Evolutionary conservation across 768 basidiomycete genomes (phyloP).

Genomic region (Imleria badia): DNA sequence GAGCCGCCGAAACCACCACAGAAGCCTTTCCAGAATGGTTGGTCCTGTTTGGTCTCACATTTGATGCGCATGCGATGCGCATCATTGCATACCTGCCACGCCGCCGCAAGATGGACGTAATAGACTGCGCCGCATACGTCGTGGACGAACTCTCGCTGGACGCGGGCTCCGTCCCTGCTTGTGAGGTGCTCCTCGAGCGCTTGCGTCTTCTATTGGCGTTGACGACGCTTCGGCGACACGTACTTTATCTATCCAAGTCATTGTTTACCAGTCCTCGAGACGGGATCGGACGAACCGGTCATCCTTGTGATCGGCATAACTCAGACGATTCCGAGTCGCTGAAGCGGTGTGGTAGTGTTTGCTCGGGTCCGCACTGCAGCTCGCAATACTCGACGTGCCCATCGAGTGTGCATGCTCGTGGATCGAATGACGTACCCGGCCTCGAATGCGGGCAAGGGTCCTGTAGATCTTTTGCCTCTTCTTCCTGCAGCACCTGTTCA

Average conservation of each 20-base stretch:
- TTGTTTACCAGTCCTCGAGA: slow-evolving; percentile 6
- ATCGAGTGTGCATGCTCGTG: slow-evolving; percentile 5
- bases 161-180: neutral
- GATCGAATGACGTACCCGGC: neutral
- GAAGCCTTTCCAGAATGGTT: slow-evolving; percentile 27
- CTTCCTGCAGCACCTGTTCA: slow-evolving; percentile 26
- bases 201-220: slow-evolving; percentile 23
- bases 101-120: slow-evolving; percentile 1
- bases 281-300: neutral
- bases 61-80: slow-evolving; percentile 14
- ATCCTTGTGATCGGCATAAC: neutral
- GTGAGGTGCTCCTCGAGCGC: slow-evolving; percentile 13
- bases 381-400: slow-evolving; percentile 28
- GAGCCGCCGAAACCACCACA: neutral
- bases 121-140: slow-evolving; percentile 14
- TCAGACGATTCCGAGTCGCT: neutral
- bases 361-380: slow-evolving; percentile 9
- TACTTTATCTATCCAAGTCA: slow-evolving; percentile 11
- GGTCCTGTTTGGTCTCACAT: slow-evolving; percentile 25
- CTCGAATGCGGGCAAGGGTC: neutral
- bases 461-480: slow-evolving; percentile 9
- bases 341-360: neutral
- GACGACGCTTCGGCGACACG: slow-evolving; percentile 21
- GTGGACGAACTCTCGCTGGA: slow-evolving; percentile 23
- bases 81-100: slow-evolving; percentile 24